Evolutionary conservation across 306 rosid genomes (phyloP).

Genomic region (Cucurbita moschata): DNA sequence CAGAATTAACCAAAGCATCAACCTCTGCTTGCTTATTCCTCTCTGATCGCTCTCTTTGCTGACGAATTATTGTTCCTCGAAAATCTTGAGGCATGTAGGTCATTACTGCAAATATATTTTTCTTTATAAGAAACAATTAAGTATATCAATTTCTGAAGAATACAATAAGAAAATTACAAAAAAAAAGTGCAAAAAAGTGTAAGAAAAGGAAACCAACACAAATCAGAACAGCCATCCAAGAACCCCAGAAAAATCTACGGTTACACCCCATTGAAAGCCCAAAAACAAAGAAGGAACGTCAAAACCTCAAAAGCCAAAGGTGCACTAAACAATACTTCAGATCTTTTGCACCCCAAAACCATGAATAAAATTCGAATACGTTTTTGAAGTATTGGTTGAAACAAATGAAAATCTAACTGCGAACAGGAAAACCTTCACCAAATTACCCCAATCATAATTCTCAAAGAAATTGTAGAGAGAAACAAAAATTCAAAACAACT

Average conservation of each 20-base stretch:
- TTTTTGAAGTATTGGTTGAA: too few relatives aligned
- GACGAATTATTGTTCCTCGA: conserved; percentile 80
- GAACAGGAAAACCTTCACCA: not conserved
- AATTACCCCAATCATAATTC: not conserved
- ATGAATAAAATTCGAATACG: too few relatives aligned
- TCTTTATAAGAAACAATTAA: not conserved
- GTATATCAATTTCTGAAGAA: not conserved
- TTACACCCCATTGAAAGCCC: not conserved
- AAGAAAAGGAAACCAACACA: not conserved
- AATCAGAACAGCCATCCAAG: not conserved
- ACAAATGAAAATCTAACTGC: too few relatives aligned
- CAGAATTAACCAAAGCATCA: conserved; percentile 69
- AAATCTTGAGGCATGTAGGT: conserved; percentile 98
- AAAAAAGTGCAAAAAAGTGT: not conserved
- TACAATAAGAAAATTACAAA: not conserved
- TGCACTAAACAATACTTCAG: not conserved
- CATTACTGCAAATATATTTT: conserved; percentile 49
- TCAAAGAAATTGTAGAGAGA: not conserved
- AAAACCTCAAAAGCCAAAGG: not conserved
- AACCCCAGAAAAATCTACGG: not conserved
- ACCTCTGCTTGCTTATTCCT: conserved; percentile 90
- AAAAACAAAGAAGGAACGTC: not conserved
- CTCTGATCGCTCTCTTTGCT: conserved; percentile 91
- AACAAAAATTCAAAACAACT: not conserved
- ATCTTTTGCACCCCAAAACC: not conserved